Percentiles rank a stretch among this genome's conserved stretches.
These are phyloP conservation scores for Evansstolkia leycettana DNA, from an alignment of 495 filamentous ascomycete genomes.

Conservation along the genomic window DNA sequence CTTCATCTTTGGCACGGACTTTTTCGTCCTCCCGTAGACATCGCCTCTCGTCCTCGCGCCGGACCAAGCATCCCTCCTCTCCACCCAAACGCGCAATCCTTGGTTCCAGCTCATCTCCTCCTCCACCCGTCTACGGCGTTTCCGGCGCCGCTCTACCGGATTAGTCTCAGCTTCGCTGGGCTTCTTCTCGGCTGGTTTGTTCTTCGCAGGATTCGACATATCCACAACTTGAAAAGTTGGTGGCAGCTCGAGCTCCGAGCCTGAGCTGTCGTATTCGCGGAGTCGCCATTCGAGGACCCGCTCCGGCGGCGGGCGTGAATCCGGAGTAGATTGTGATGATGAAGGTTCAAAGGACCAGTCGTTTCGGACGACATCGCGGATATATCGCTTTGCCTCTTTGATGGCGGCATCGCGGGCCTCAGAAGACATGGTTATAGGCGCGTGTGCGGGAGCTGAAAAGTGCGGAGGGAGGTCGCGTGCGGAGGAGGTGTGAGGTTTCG, in stretches of 20 bases:
- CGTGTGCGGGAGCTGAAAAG: too few relatives aligned
- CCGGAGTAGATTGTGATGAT: conserved; percentile 9
- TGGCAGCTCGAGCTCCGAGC: conserved; percentile 25
- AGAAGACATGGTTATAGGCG: conserved; percentile 7
- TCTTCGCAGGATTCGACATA: not conserved
- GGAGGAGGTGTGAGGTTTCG: not conserved
- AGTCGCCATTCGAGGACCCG: conserved; percentile 27
- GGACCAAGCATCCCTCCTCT: conserved; percentile 75
- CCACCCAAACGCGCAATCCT: conserved; percentile 63
- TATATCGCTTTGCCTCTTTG: conserved; percentile 28
- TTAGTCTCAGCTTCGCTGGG: not conserved
- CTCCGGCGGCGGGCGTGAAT: conserved; percentile 11
- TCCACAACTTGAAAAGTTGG: not conserved
- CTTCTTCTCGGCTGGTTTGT: not conserved
- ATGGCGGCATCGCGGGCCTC: conserved; percentile 30
- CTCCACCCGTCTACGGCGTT: conserved; percentile 45
- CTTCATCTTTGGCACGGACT: conserved; percentile 1
- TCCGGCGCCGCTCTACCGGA: conserved; percentile 37
- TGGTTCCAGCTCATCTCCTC: conserved; percentile 77
- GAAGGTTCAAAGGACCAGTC: conserved; percentile 35
- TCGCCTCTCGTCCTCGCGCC: conserved; percentile 43
- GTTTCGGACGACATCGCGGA: conserved; percentile 29
- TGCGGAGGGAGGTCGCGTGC: not conserved
- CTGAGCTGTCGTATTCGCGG: conserved; percentile 30
- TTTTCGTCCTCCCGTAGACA: conserved; percentile 6